Percentiles rank a stretch among this genome's conserved stretches.
These are phyloP conservation scores for Musa schizocarpa DNA, from an alignment of 176 grass and related monocot species.

Conservation along the genomic window DNA sequence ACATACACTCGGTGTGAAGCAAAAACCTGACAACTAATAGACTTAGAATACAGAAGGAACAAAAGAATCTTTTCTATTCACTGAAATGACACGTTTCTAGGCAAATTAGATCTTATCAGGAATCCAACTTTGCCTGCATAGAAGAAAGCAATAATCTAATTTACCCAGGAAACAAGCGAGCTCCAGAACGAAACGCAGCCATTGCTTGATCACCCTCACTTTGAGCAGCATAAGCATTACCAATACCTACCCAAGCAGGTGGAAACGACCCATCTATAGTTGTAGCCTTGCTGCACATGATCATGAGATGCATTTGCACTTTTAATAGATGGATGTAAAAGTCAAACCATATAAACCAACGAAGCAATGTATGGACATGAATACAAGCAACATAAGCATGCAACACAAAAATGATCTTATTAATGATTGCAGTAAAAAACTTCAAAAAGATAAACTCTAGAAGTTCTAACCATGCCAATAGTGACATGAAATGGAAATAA, in stretches of 20 bases:
- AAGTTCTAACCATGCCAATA: not conserved
- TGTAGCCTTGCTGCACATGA: slow-evolving; percentile 66
- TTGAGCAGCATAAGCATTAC: slow-evolving; percentile 92
- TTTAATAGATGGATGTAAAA: not conserved
- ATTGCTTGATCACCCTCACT: slow-evolving; percentile 91
- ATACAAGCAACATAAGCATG: not conserved
- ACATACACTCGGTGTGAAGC: not conserved
- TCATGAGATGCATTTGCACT: not conserved
- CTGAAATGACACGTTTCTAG: not conserved
- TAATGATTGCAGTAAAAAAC: not conserved
- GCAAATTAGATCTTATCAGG: not conserved
- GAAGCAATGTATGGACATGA: not conserved
- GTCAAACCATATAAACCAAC: not conserved
- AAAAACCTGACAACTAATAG: not conserved
- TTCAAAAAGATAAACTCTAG: not conserved
- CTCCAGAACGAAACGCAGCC: slow-evolving; percentile 80
- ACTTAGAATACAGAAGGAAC: not conserved
- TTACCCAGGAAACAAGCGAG: slow-evolving; percentile 96
- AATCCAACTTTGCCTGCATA: not conserved
- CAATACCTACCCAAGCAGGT: slow-evolving; percentile 87
- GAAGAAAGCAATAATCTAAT: slow-evolving; percentile 18
- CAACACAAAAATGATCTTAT: not conserved
- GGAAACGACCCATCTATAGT: slow-evolving; percentile 79
- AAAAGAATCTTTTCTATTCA: not conserved
- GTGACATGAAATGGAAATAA: not conserved